phyloP scores from a whole-genome alignment of 2,329 filamentous ascomycete genomes.

The Mariannaea elegans region DNA sequence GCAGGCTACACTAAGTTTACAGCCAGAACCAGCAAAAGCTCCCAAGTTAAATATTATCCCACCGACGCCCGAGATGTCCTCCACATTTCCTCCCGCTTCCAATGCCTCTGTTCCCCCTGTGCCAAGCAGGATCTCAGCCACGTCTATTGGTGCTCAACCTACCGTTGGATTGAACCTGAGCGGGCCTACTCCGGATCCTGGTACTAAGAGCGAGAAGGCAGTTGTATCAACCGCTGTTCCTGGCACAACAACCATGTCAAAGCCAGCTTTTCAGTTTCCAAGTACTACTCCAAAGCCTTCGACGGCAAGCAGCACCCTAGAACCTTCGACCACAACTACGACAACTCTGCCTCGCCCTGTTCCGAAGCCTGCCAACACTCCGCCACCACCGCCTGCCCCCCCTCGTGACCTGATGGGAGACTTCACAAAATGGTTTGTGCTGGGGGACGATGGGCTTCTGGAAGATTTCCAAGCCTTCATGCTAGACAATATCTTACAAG shows the following conservation, averaged over 20 bases:
- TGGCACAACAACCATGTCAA: slow-evolving; percentile 10
- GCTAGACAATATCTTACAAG: slow-evolving; percentile 55
- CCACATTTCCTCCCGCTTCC: slow-evolving; percentile 18
- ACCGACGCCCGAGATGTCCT: slow-evolving; percentile 27
- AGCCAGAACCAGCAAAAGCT: slow-evolving; percentile 15
- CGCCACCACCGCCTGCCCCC: slow-evolving; percentile 26
- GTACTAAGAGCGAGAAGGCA: neutral
- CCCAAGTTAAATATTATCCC: slow-evolving; percentile 26
- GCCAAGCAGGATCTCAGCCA: slow-evolving; percentile 1
- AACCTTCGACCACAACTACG: slow-evolving; percentile 10
- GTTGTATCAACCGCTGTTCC: neutral
- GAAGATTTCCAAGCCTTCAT: slow-evolving; percentile 58
- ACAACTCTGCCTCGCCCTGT: slow-evolving; percentile 10
- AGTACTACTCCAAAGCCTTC: slow-evolving; percentile 4
- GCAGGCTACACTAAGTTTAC: neutral
- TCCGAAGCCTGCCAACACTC: slow-evolving; percentile 12
- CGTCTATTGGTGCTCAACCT: neutral
- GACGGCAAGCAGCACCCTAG: neutral
- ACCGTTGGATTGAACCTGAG: neutral
- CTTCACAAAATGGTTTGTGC: slow-evolving; percentile 64
- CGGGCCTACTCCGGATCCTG: neutral
- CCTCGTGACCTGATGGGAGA: slow-evolving; percentile 55
- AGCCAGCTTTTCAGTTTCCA: slow-evolving; percentile 20
- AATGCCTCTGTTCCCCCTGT: slow-evolving; percentile 12
- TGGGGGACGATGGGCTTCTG: slow-evolving; percentile 62